Evolutionary conservation across 2,329 filamentous ascomycete genomes (phyloP).

Genomic region (Penicillium sclerotiorum): DNA sequence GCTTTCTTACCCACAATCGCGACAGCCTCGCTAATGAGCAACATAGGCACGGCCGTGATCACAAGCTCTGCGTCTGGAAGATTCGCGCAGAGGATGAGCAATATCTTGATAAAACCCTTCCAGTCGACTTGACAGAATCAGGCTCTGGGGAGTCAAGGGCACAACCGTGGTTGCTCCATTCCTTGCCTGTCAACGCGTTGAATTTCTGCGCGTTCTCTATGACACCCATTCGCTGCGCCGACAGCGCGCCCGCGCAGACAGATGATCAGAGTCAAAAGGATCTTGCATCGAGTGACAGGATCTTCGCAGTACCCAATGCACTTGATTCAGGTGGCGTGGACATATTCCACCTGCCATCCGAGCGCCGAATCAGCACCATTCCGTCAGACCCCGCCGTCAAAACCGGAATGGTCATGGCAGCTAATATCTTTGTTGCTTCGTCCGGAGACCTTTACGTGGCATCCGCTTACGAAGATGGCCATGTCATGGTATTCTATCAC

Average conservation of each 20-base stretch:
- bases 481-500: slow-evolving; percentile 66
- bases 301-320: slow-evolving; percentile 81
- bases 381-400: slow-evolving; percentile 47
- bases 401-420: slow-evolving; percentile 82
- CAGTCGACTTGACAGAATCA: slow-evolving; percentile 62
- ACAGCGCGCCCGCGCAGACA: background rate
- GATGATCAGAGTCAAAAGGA: slow-evolving; percentile 9
- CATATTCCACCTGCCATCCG: slow-evolving; percentile 78
- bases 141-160: slow-evolving; percentile 50
- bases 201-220: slow-evolving; percentile 76
- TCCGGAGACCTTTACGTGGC: slow-evolving; percentile 61
- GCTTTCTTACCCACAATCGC: background rate
- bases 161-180: slow-evolving; percentile 79
- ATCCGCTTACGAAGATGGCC: slow-evolving; percentile 84
- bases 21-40: slow-evolving; percentile 12
- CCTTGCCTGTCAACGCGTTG: slow-evolving; percentile 84
- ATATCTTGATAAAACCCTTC: slow-evolving; percentile 66
- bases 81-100: slow-evolving; percentile 63
- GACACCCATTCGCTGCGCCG: slow-evolving; percentile 23
- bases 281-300: slow-evolving; percentile 44
- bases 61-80: slow-evolving; percentile 84
- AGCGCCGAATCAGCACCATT: slow-evolving; percentile 66
- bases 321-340: slow-evolving; percentile 76
- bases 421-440: slow-evolving; percentile 61
- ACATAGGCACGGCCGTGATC: slow-evolving; percentile 82